phyloP scores from a whole-genome alignment of 306 rosid genomes.

The Trifolium dubium region DNA sequence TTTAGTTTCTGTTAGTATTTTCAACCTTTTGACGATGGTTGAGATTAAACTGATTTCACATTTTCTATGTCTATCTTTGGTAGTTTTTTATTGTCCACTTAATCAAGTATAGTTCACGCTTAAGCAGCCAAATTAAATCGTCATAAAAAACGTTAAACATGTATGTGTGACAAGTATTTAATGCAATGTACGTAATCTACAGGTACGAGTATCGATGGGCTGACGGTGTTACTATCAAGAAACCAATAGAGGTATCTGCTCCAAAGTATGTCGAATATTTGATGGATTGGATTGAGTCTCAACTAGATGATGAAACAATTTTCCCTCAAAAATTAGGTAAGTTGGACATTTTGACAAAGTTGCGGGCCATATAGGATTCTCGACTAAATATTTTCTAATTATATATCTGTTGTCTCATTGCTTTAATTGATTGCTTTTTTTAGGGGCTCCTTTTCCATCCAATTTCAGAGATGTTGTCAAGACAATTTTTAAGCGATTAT shows the following conservation, averaged over 20 bases:
- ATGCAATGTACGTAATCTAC: conserved; percentile 35
- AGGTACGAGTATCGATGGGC: conserved; percentile 94
- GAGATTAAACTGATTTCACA: not conserved
- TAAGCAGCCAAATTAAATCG: conserved; percentile 17
- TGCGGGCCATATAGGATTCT: not conserved
- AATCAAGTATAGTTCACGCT: not conserved
- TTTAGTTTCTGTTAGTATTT: not conserved
- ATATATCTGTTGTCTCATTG: not conserved
- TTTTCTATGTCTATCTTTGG: conserved; percentile 20
- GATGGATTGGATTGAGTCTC: conserved; percentile 93
- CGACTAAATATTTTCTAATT: not conserved
- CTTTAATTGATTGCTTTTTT: conserved; percentile 18
- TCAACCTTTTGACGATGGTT: not conserved
- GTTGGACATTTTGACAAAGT: conserved; percentile 19
- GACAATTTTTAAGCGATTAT: conserved; percentile 82
- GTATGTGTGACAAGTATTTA: conserved; percentile 21
- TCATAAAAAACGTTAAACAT: conserved; percentile 22
- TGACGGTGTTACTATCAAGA: conserved; percentile 76
- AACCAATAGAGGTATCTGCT: conserved; percentile 92
- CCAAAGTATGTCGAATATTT: conserved; percentile 84
- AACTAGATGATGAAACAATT: conserved; percentile 79
- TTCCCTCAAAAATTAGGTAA: conserved; percentile 84
- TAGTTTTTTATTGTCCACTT: not conserved
- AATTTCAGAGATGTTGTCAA: conserved; percentile 80
- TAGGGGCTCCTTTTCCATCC: conserved; percentile 79